These are phyloP conservation scores for Lumnitzera racemosa DNA, from an alignment of 345 rosid species.

Conservation along the genomic window DNA sequence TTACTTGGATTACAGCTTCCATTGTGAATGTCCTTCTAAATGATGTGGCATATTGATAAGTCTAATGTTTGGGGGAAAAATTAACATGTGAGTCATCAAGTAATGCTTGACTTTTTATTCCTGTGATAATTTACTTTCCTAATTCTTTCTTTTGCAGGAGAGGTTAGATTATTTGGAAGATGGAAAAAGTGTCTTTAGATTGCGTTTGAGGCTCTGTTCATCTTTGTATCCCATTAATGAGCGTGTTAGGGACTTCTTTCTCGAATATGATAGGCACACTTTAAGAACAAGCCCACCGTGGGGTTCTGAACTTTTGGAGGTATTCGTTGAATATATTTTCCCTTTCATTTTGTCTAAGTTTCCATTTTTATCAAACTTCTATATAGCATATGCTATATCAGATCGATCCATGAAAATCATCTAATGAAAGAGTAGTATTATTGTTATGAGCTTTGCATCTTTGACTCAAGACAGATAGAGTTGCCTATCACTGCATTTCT, in stretches of 20 bases:
- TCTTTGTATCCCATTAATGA: slow-evolving; percentile 87
- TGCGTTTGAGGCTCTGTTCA: slow-evolving; percentile 88
- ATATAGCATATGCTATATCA: background rate
- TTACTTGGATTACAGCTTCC: too few relatives aligned
- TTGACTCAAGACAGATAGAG: too few relatives aligned
- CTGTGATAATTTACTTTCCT: background rate
- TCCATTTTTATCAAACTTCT: background rate
- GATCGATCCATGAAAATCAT: background rate
- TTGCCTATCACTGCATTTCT: too few relatives aligned
- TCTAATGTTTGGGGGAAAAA: background rate
- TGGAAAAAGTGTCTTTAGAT: slow-evolving; percentile 76
- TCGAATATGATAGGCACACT: slow-evolving; percentile 96
- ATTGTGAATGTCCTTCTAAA: too few relatives aligned
- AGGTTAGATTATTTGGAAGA: slow-evolving; percentile 96
- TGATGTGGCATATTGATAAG: background rate
- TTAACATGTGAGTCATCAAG: too few relatives aligned
- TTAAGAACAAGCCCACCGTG: slow-evolving; percentile 94
- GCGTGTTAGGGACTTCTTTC: slow-evolving; percentile 93
- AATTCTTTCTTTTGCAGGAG: slow-evolving; percentile 44
- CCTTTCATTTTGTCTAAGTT: background rate
- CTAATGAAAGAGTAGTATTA: too few relatives aligned
- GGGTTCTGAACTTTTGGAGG: slow-evolving; percentile 99
- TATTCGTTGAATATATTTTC: slow-evolving; percentile 21
- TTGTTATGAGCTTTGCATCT: too few relatives aligned
- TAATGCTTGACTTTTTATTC: background rate